Evolutionary conservation across 2,329 filamentous ascomycete genomes (phyloP).

Genomic region (Paecilomyces sp.): DNA sequence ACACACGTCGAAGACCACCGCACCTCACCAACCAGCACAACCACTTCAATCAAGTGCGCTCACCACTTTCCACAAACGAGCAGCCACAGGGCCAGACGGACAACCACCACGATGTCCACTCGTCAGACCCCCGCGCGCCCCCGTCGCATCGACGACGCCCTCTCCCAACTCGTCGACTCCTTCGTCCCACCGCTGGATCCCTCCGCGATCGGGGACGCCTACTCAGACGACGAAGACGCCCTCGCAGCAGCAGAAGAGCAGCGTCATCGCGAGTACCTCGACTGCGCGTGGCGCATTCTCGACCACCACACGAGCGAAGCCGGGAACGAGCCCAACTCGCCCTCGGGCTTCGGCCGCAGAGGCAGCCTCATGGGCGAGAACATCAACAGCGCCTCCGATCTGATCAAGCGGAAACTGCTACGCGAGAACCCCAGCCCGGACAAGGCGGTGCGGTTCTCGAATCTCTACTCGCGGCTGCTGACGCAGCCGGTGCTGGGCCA

Average conservation of each 20-base stretch:
- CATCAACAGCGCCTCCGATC: constrained; percentile 84
- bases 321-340: constrained; percentile 18
- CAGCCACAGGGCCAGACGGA: too few relatives aligned
- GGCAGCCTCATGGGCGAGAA: constrained; percentile 31
- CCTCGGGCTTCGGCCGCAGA: constrained; percentile 15
- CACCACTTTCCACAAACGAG: background rate
- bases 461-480: constrained; percentile 80
- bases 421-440: constrained; percentile 66
- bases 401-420: constrained; percentile 84
- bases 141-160: constrained; percentile 37
- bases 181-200: constrained; percentile 30
- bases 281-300: constrained; percentile 32
- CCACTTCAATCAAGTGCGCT: background rate
- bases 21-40: background rate
- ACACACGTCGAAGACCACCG: background rate
- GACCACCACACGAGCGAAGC: constrained; percentile 19
- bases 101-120: constrained; percentile 19
- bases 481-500: constrained; percentile 88
- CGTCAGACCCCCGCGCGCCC: constrained; percentile 25
- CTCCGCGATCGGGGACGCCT: constrained; percentile 20
- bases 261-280: constrained; percentile 25
- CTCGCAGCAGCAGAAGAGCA: constrained; percentile 29
- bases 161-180: constrained; percentile 37
- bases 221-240: constrained; percentile 23
- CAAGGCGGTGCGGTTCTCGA: constrained; percentile 76